Conservation (phyloP, 441 rosid species). For the Breynia disticha region DNA sequence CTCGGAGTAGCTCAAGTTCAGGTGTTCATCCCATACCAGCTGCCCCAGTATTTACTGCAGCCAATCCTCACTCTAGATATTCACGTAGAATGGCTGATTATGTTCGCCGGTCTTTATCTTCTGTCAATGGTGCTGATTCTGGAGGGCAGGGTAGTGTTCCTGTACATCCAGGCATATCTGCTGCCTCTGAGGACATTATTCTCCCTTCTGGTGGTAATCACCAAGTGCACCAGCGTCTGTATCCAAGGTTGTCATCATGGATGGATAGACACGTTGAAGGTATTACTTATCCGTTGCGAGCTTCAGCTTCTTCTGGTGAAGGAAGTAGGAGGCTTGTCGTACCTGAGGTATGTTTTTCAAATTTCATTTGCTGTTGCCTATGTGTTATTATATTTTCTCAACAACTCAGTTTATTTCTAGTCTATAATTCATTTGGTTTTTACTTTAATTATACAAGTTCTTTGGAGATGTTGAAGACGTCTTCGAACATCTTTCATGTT, state of each 20-base stretch:
- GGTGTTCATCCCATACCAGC: slow-evolving; percentile 44
- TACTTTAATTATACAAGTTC: too few species aligned
- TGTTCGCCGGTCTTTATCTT: slow-evolving; percentile 57
- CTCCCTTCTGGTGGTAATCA: slow-evolving; percentile 39
- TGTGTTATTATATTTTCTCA: too few species aligned
- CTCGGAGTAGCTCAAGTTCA: slow-evolving; percentile 36
- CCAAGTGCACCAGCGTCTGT: slow-evolving; percentile 38
- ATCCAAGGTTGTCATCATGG: slow-evolving; percentile 51
- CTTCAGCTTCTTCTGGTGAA: slow-evolving; percentile 46
- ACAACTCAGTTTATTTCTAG: too few species aligned
- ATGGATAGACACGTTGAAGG: slow-evolving; percentile 57
- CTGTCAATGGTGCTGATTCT: slow-evolving; percentile 39
- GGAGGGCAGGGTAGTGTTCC: slow-evolving; percentile 39
- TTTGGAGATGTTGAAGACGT: too few species aligned
- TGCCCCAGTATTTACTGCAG: slow-evolving; percentile 39
- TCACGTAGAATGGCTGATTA: slow-evolving; percentile 65
- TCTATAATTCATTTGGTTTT: too few species aligned
- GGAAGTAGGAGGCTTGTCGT: slow-evolving; percentile 63
- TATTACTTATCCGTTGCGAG: slow-evolving; percentile 47
- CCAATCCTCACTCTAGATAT: slow-evolving; percentile 35
- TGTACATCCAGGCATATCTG: slow-evolving; percentile 29
- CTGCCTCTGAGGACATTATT: slow-evolving; percentile 36
- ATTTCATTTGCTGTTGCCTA: neutral
- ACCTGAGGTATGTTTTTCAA: slow-evolving; percentile 20
- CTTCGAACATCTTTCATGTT: too few species aligned